phyloP scores from a whole-genome alignment of 2,329 filamentous ascomycete genomes.

The Aspergillus aculeatinus region DNA sequence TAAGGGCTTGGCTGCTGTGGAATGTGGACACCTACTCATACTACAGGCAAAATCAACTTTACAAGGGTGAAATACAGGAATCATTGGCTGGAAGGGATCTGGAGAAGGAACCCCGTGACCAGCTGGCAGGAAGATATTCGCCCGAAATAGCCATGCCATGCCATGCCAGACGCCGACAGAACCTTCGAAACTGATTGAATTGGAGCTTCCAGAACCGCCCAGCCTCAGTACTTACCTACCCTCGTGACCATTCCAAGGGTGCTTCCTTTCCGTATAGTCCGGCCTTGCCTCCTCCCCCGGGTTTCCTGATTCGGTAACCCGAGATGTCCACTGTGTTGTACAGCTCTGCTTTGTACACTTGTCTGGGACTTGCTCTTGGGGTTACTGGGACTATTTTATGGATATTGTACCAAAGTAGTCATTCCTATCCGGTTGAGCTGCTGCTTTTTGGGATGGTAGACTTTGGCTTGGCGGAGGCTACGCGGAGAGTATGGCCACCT shows the following conservation, averaged over 20 bases:
- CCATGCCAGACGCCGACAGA: too few species aligned
- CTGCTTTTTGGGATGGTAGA: background rate
- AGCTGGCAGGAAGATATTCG: background rate
- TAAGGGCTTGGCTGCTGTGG: background rate
- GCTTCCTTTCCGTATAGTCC: slow-evolving; percentile 11
- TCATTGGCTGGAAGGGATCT: too few species aligned
- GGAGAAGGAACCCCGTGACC: background rate
- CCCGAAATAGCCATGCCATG: background rate
- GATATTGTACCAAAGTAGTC: background rate
- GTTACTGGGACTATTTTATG: too few species aligned
- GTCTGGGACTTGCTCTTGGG: too few species aligned
- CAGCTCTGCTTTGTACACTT: background rate
- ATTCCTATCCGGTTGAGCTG: background rate
- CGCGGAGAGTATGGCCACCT: background rate
- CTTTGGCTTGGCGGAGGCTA: background rate
- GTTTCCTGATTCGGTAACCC: slow-evolving; percentile 18
- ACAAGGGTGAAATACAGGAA: too few species aligned
- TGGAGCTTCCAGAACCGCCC: slow-evolving; percentile 16
- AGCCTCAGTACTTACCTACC: background rate
- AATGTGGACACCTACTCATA: background rate
- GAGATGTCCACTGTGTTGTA: slow-evolving; percentile 2
- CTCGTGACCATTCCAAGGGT: slow-evolving; percentile 7
- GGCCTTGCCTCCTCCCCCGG: slow-evolving; percentile 14
- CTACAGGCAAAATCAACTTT: too few species aligned
- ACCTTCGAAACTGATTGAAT: too few species aligned